phyloP scores from a whole-genome alignment of 768 basidiomycete genomes.

The Amanita jacksonii region DNA sequence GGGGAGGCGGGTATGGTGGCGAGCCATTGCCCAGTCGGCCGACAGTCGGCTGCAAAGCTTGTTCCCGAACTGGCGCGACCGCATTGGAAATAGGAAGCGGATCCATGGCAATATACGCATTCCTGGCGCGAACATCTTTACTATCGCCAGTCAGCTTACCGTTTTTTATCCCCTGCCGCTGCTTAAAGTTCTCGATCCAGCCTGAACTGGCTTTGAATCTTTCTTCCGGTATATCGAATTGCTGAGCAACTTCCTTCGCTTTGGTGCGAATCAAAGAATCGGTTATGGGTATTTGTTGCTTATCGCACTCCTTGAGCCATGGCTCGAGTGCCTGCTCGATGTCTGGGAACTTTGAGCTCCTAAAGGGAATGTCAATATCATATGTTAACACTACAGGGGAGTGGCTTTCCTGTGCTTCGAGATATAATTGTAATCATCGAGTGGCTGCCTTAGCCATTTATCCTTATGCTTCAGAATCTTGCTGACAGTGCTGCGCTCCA shows the following conservation, averaged over 20 bases:
- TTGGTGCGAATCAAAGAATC: slow-evolving; percentile 57
- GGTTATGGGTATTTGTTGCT: slow-evolving; percentile 38
- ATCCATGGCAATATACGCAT: neutral
- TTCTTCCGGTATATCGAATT: slow-evolving; percentile 48
- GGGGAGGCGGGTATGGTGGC: neutral
- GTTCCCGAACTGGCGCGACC: neutral
- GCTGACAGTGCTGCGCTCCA: slow-evolving; percentile 90
- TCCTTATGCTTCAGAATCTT: slow-evolving; percentile 82
- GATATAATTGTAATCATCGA: slow-evolving; percentile 45
- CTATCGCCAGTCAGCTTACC: slow-evolving; percentile 43
- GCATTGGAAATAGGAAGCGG: neutral
- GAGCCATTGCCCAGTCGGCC: neutral
- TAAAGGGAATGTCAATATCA: slow-evolving; percentile 18
- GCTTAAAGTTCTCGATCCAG: slow-evolving; percentile 91
- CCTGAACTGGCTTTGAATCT: slow-evolving; percentile 88
- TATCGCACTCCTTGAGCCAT: slow-evolving; percentile 50
- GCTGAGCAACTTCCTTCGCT: slow-evolving; percentile 57
- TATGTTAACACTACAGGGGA: neutral
- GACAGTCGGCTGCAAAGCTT: neutral
- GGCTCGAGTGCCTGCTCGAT: slow-evolving; percentile 57
- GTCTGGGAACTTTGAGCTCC: slow-evolving; percentile 74
- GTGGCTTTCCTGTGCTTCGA: slow-evolving; percentile 57
- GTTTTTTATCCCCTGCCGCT: slow-evolving; percentile 64
- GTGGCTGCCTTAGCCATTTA: slow-evolving; percentile 68
- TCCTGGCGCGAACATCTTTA: slow-evolving; percentile 1